phyloP scores from a whole-genome alignment of 306 rosid species.

The Lathyrus sativus region DNA sequence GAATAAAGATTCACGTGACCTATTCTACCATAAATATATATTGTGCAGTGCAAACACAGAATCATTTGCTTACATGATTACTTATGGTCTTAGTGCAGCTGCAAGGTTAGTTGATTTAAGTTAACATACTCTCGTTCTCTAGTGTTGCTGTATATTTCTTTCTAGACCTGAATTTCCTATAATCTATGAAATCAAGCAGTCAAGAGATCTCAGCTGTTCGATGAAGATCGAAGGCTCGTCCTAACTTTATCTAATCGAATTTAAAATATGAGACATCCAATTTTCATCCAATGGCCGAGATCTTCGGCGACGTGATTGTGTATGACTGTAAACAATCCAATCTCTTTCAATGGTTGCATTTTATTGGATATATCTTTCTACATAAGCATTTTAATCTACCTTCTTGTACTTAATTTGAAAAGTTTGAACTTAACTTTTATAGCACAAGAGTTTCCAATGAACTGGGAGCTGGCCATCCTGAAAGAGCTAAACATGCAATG shows the following conservation, averaged over 20 bases:
- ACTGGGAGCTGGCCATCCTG: constrained; percentile 69
- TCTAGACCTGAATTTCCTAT: not conserved
- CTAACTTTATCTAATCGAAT: too few relatives aligned
- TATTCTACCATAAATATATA: constrained; percentile 3
- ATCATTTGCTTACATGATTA: constrained; percentile 64
- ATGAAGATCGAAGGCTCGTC: not conserved
- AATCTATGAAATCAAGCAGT: not conserved
- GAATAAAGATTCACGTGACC: not conserved
- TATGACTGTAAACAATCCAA: too few relatives aligned
- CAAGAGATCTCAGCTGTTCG: not conserved
- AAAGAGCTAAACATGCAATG: constrained; percentile 73
- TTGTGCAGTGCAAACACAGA: constrained; percentile 65
- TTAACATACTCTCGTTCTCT: not conserved
- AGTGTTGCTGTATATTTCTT: not conserved
- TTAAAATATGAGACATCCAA: too few relatives aligned
- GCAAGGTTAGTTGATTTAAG: constrained; percentile 58
- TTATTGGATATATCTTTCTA: not conserved
- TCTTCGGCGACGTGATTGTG: too few relatives aligned
- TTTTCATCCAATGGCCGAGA: too few relatives aligned
- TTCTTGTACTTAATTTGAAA: constrained; percentile 22
- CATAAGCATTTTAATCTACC: not conserved
- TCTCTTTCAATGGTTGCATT: not conserved
- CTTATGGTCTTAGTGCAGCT: constrained; percentile 81
- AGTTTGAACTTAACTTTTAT: constrained; percentile 6
- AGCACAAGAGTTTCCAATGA: constrained; percentile 92